Percentiles rank a stretch among this genome's conserved stretches.
Conservation (phyloP, 257 asterid species). For the Nicotiana noctiflora region DNA sequence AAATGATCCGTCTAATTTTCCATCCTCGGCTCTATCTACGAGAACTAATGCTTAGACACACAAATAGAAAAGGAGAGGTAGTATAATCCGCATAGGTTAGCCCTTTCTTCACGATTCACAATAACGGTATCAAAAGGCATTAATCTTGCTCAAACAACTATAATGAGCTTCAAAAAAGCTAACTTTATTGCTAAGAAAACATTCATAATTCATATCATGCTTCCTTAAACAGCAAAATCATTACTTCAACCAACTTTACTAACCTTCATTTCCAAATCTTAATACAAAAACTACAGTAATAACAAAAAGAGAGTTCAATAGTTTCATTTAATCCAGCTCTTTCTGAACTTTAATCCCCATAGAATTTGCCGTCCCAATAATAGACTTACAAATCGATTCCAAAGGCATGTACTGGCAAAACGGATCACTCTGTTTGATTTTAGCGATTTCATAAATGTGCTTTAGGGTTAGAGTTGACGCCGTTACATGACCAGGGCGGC, state of each 20-base stretch:
- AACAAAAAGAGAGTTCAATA: background rate
- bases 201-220: background rate
- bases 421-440: slow-evolving; percentile 79
- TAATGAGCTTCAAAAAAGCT: background rate
- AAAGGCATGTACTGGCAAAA: slow-evolving; percentile 71
- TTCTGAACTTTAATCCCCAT: slow-evolving; percentile 80
- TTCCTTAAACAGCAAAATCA: slow-evolving; percentile 3
- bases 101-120: background rate
- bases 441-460: slow-evolving; percentile 88
- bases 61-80: background rate
- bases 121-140: background rate
- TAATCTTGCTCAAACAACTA: background rate
- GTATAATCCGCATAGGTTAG: background rate
- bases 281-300: background rate
- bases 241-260: background rate
- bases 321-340: slow-evolving; percentile 47
- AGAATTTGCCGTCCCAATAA: slow-evolving; percentile 76
- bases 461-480: slow-evolving; percentile 56
- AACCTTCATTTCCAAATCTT: background rate
- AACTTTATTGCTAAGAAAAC: background rate
- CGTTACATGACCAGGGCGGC: slow-evolving; percentile 70
- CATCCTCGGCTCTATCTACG: background rate
- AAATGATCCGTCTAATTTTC: background rate
- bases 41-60: background rate
- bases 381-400: slow-evolving; percentile 68